These are phyloP conservation scores for Globisporangium cederbergense DNA, from an alignment of 352 stramenopile species.

Conservation along the genomic window DNA sequence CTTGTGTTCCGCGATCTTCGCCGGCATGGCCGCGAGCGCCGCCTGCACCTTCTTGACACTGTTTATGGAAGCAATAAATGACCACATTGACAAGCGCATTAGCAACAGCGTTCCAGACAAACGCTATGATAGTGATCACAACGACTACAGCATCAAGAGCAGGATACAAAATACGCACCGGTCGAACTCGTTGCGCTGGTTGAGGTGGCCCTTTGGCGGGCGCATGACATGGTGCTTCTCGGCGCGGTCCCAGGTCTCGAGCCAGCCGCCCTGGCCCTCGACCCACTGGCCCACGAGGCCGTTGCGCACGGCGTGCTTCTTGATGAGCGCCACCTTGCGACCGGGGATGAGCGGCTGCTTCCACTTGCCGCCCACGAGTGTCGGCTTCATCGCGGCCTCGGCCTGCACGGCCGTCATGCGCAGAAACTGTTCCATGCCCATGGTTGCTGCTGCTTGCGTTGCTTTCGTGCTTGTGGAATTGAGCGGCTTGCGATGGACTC, in stretches of 20 bases:
- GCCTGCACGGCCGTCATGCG: constrained; percentile 68
- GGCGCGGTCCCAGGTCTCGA: constrained; percentile 66
- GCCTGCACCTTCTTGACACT: constrained; percentile 87
- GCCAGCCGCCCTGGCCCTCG: constrained; percentile 75
- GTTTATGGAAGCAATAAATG: background rate
- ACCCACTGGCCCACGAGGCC: constrained; percentile 75
- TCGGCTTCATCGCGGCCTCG: constrained; percentile 75
- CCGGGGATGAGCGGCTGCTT: constrained; percentile 77
- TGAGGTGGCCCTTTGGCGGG: constrained; percentile 71
- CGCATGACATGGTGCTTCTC: constrained; percentile 88
- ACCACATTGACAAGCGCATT: background rate
- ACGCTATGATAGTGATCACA: background rate
- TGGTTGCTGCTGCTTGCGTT: constrained; percentile 10
- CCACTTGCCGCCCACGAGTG: constrained; percentile 81
- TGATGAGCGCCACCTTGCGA: constrained; percentile 79
- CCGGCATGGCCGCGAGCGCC: constrained; percentile 73
- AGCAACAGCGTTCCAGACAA: background rate
- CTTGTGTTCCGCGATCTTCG: constrained; percentile 87
- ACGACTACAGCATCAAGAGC: background rate
- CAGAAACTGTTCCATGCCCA: constrained; percentile 67
- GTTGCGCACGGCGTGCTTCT: constrained; percentile 76
- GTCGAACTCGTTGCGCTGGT: constrained; percentile 83
- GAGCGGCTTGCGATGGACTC: constrained; percentile 6
- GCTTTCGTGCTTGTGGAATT: constrained; percentile 12
- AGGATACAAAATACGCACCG: constrained; percentile 31